These are phyloP conservation scores for Sclerotinia spermophila DNA, from an alignment of 2,329 filamentous ascomycete species.

Conservation along the genomic window DNA sequence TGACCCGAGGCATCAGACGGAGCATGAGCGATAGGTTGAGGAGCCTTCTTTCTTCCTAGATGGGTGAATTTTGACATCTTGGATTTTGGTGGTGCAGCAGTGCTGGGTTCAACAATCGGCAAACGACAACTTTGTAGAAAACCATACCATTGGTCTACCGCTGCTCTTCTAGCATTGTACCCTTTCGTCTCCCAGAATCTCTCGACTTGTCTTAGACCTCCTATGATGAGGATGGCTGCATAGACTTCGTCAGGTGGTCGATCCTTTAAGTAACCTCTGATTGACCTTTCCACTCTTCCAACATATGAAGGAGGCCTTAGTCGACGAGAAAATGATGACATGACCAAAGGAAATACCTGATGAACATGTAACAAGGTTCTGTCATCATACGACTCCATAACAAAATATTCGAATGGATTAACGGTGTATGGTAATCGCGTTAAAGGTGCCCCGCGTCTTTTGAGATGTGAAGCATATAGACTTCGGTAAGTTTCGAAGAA, in stretches of 20 bases:
- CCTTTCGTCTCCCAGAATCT: conserved; percentile 64
- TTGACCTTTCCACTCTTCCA: conserved; percentile 57
- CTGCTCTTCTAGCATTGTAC: conserved; percentile 56
- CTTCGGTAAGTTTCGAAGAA: conserved; percentile 64
- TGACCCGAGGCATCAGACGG: conserved; percentile 24
- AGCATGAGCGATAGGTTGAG: conserved; percentile 12
- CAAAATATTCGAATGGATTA: conserved; percentile 59
- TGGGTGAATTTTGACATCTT: conserved; percentile 47
- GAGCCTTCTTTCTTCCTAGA: conserved; percentile 53
- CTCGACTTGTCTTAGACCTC: conserved; percentile 60
- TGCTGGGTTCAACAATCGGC: conserved; percentile 32
- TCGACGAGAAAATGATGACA: conserved; percentile 61
- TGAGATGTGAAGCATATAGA: conserved; percentile 55
- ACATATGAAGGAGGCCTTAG: conserved; percentile 62
- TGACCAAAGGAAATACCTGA: conserved; percentile 60
- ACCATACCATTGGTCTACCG: conserved; percentile 59
- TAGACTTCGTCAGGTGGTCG: conserved; percentile 61
- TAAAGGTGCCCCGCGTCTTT: conserved; percentile 49
- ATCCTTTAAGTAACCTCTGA: conserved; percentile 61
- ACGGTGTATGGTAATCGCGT: conserved; percentile 52
- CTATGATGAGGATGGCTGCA: conserved; percentile 56
- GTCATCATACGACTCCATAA: conserved; percentile 64
- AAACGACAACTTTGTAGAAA: conserved; percentile 45
- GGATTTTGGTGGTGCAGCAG: conserved; percentile 42
- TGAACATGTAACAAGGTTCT: conserved; percentile 60